Evolutionary conservation across 768 basidiomycete species (phyloP).

Genomic region (Leccinum broughii): DNA sequence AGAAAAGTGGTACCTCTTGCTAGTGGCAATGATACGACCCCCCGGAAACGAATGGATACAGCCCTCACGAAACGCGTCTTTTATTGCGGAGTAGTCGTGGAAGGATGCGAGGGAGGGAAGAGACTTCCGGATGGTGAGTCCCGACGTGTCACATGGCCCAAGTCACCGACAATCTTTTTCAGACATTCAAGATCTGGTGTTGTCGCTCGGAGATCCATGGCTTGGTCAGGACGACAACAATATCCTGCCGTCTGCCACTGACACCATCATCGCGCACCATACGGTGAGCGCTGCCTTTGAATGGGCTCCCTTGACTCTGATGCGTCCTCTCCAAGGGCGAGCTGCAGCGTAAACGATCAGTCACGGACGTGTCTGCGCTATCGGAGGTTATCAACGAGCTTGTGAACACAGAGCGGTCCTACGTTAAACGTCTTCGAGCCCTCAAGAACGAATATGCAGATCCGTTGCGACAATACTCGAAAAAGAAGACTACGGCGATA

Average conservation of each 20-base stretch:
- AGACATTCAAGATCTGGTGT: constrained; percentile 80
- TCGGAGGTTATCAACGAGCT: constrained; percentile 82
- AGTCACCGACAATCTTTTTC: constrained; percentile 15
- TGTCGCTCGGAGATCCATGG: constrained; percentile 73
- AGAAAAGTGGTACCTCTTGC: constrained; percentile 73
- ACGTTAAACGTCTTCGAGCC: constrained; percentile 78
- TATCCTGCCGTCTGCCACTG: constrained; percentile 44
- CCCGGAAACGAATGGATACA: constrained; percentile 40
- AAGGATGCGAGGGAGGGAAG: constrained; percentile 72
- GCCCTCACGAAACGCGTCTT: constrained; percentile 77
- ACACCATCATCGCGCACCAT: constrained; percentile 38
- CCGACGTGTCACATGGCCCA: background rate
- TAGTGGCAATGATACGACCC: constrained; percentile 60
- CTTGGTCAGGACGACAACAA: constrained; percentile 49
- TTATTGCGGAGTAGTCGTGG: constrained; percentile 87
- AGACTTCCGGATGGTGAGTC: constrained; percentile 65
- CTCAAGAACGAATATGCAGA: constrained; percentile 90
- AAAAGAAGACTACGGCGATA: constrained; percentile 82
- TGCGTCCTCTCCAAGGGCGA: constrained; percentile 20
- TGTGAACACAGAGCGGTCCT: constrained; percentile 85
- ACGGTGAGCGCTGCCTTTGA: constrained; percentile 41
- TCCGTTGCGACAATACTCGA: constrained; percentile 79
- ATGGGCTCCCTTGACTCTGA: constrained; percentile 12
- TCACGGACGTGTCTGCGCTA: constrained; percentile 65
- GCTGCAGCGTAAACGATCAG: constrained; percentile 50